Evolutionary conservation across 441 rosid species (phyloP).

Genomic region (Hura crepitans): DNA sequence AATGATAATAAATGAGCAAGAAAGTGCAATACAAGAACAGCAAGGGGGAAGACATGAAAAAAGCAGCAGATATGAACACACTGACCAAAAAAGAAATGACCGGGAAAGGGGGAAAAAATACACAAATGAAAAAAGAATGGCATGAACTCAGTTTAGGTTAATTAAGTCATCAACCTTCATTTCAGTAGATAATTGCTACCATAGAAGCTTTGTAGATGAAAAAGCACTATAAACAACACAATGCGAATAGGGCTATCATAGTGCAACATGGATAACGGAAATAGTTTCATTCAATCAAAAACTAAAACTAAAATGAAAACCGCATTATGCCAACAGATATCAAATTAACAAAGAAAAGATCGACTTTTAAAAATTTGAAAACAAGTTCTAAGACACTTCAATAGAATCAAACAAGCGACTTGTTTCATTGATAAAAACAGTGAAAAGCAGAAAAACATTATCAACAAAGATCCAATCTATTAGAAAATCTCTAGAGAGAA

Average conservation of each 20-base stretch:
- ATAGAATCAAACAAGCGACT: not conserved
- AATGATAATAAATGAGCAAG: not conserved
- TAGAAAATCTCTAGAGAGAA: not conserved
- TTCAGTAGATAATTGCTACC: not conserved
- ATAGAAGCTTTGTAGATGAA: not conserved
- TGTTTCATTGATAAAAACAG: not conserved
- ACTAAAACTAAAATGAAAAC: not conserved
- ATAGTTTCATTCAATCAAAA: not conserved
- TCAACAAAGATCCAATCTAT: not conserved
- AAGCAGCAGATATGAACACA: not conserved
- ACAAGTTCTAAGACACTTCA: no score
- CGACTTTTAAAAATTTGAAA: not conserved
- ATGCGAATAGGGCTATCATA: not conserved
- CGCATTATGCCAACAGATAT: constrained; percentile 5
- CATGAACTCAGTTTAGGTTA: not conserved
- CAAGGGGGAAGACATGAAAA: not conserved
- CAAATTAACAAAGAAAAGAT: not conserved
- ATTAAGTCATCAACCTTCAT: not conserved
- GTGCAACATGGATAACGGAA: not conserved
- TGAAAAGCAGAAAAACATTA: not conserved
- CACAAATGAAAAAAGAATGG: not conserved
- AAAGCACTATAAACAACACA: not conserved
- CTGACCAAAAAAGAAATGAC: not conserved
- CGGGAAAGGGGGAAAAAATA: not conserved
- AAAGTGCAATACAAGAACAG: no score